Percentiles rank a stretch among this genome's conserved stretches.
Evolutionary conservation across 768 basidiomycete species (phyloP).

Genomic region (Pulveroboletus sp.): DNA sequence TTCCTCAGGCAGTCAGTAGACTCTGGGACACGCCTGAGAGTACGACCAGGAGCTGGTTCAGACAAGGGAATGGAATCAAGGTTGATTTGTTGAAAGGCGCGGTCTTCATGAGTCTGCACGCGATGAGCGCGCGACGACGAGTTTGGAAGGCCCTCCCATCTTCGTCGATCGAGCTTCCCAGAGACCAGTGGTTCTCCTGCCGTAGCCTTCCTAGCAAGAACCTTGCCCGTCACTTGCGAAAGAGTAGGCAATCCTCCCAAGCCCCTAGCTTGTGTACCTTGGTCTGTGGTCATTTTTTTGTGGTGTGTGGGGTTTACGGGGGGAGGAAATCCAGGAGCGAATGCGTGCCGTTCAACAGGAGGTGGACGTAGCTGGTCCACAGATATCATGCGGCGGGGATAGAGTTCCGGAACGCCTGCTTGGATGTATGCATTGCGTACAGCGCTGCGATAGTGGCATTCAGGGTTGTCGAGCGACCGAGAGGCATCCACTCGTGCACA

Average conservation of each 20-base stretch:
- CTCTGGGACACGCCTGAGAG: conserved; percentile 11
- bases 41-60: not conserved
- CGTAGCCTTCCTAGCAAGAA: conserved; percentile 2
- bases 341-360: not conserved
- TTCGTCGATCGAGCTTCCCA: not conserved
- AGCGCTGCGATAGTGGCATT: conserved; percentile 26
- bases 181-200: conserved; percentile 1
- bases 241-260: conserved; percentile 13
- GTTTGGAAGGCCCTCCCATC: conserved; percentile 1
- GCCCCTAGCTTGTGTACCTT: not conserved
- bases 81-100: conserved; percentile 5
- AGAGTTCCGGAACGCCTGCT: not conserved
- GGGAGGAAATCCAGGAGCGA: not conserved
- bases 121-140: not conserved
- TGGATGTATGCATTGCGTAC: conserved; percentile 14
- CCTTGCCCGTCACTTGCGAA: conserved; percentile 16
- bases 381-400: conserved; percentile 13
- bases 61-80: conserved; percentile 12
- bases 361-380: not conserved
- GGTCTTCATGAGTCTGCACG: not conserved
- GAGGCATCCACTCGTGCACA: conserved; percentile 30
- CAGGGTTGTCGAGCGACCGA: conserved; percentile 17
- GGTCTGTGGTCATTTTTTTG: not conserved
- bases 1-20: conserved; percentile 3
- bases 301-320: not conserved